These are phyloP conservation scores for Trichoderma pleuroti DNA, from an alignment of 2,329 filamentous ascomycete genomes.

Conservation along the genomic window DNA sequence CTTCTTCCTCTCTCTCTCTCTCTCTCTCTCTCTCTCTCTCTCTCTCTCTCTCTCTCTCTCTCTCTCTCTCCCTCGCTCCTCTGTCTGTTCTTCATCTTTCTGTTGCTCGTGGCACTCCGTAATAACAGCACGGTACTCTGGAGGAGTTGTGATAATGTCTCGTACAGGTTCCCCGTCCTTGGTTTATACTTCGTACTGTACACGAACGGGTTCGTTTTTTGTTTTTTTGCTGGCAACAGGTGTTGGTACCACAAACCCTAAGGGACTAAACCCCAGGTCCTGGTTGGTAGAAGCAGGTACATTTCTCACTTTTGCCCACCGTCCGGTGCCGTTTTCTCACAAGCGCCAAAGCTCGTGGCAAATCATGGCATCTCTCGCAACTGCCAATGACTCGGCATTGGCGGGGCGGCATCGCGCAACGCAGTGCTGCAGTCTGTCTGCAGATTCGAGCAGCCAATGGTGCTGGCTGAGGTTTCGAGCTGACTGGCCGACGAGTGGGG, in stretches of 20 bases:
- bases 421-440: slow-evolving; percentile 7
- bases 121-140: not conserved
- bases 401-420: slow-evolving; percentile 11
- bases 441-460: not conserved
- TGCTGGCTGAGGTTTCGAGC: slow-evolving; percentile 10
- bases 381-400: slow-evolving; percentile 20
- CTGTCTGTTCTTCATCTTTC: not conserved
- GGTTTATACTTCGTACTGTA: not conserved
- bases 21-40: too few relatives aligned
- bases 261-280: not conserved
- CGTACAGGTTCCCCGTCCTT: not conserved
- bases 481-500: slow-evolving; percentile 3
- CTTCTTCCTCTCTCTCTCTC: too few relatives aligned
- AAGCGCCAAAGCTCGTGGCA: slow-evolving; percentile 16
- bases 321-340: not conserved
- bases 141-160: not conserved
- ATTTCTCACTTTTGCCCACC: not conserved
- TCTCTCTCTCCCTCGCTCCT: not conserved
- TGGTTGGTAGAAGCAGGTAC: slow-evolving; percentile 9
- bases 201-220: not conserved
- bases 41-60: too few relatives aligned
- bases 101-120: not conserved
- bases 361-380: slow-evolving; percentile 15
- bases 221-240: not conserved
- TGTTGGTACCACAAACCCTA: slow-evolving; percentile 4